Evolutionary conservation across 352 stramenopile genomes (phyloP).

Genomic region (Pythium vanterpoolii): DNA sequence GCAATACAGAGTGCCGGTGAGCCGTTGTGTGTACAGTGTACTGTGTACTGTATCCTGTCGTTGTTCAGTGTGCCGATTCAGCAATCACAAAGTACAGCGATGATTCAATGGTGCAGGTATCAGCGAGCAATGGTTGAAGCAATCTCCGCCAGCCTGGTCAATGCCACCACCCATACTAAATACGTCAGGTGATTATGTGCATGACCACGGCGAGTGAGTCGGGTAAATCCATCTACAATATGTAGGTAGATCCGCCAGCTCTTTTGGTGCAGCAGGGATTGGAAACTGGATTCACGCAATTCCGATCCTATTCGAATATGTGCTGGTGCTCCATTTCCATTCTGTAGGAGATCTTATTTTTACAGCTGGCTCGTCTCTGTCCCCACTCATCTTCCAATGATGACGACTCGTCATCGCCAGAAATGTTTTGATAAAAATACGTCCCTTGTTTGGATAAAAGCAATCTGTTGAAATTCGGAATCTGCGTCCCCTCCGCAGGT

Average conservation of each 20-base stretch:
- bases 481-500: not conserved
- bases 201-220: not conserved
- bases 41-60: too few species aligned
- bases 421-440: not conserved
- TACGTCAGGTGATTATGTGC: not conserved
- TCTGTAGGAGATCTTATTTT: not conserved
- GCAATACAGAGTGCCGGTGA: too few species aligned
- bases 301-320: too few species aligned
- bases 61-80: too few species aligned
- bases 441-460: constrained; percentile 10
- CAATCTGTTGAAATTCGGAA: not conserved
- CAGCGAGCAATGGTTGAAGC: not conserved
- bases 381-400: not conserved
- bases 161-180: not conserved
- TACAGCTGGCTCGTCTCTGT: not conserved
- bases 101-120: not conserved
- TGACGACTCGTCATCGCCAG: constrained; percentile 1
- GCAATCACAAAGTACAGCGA: too few species aligned
- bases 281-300: not conserved
- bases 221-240: too few species aligned
- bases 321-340: not conserved
- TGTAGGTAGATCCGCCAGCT: not conserved
- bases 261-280: not conserved
- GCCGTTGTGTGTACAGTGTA: too few species aligned
- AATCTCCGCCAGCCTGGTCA: not conserved